These are phyloP conservation scores for Nemania bipapillata DNA, from an alignment of 2,329 filamentous ascomycete species.

Conservation along the genomic window DNA sequence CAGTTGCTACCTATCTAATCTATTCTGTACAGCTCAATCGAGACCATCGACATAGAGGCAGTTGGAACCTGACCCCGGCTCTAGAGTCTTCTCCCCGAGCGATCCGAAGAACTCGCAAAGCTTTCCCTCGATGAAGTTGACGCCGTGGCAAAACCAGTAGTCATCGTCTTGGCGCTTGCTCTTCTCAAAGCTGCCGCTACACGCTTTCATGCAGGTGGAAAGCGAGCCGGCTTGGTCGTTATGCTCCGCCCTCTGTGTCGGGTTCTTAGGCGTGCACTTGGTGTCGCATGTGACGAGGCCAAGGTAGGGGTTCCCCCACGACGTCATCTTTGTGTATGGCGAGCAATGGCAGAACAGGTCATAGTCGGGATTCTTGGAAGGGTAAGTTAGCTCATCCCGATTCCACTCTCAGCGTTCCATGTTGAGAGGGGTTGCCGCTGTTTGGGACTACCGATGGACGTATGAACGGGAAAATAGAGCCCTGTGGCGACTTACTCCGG, in stretches of 20 bases:
- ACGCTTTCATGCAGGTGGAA: conserved; percentile 41
- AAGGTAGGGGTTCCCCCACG: conserved; percentile 44
- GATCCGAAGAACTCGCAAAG: conserved; percentile 46
- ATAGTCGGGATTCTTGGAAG: conserved; percentile 43
- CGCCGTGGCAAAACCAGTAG: conserved; percentile 47
- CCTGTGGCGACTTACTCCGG: conserved; percentile 18
- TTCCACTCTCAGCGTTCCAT: background rate
- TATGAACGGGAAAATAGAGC: background rate
- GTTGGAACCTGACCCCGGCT: conserved; percentile 35
- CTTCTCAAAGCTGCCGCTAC: conserved; percentile 45
- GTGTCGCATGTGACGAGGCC: conserved; percentile 44
- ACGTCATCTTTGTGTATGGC: conserved; percentile 35
- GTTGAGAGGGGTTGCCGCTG: background rate
- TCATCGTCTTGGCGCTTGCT: conserved; percentile 33
- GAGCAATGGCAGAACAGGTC: conserved; percentile 44
- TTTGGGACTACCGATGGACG: background rate
- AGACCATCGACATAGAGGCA: conserved; percentile 35
- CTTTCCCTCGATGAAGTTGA: conserved; percentile 45
- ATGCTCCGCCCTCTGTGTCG: conserved; percentile 37
- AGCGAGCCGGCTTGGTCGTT: conserved; percentile 39
- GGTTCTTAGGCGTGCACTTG: conserved; percentile 39
- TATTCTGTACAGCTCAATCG: background rate
- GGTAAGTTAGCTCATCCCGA: background rate
- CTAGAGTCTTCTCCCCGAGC: conserved; percentile 38
- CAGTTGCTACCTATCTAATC: background rate